Evolutionary conservation across 2,329 filamentous ascomycete genomes (phyloP).

Genomic region (Diaporthe destruens): DNA sequence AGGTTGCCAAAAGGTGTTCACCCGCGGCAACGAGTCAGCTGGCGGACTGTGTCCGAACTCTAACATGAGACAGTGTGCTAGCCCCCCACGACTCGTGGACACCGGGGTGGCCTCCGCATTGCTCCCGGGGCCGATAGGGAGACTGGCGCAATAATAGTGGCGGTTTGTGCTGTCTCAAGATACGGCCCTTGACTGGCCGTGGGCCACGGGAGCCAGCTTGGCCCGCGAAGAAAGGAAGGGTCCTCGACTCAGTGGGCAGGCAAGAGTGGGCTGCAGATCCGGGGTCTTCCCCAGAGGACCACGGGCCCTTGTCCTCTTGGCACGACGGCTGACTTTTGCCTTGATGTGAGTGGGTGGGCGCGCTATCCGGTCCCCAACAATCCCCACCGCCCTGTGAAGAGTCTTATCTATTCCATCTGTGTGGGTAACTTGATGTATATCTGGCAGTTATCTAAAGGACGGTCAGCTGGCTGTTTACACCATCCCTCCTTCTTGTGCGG

Average conservation of each 20-base stretch:
- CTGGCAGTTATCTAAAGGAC: conserved; percentile 34
- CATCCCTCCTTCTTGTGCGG: conserved; percentile 7
- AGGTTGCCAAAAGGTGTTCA: background rate
- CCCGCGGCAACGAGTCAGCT: conserved; percentile 35
- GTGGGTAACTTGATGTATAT: conserved; percentile 13
- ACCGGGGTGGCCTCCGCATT: background rate
- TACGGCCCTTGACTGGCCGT: background rate
- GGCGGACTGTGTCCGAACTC: conserved; percentile 17
- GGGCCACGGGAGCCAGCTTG: background rate
- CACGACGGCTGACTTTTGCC: conserved; percentile 13
- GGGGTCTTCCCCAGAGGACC: conserved; percentile 33
- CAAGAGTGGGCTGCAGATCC: conserved; percentile 26
- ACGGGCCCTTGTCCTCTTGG: conserved; percentile 14
- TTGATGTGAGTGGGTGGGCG: conserved; percentile 30
- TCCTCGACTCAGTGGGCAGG: conserved; percentile 13
- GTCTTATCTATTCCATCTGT: conserved; percentile 39
- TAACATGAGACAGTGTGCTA: conserved; percentile 23
- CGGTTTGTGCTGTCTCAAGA: conserved; percentile 20
- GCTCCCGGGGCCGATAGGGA: background rate
- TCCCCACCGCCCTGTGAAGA: conserved; percentile 8
- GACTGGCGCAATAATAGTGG: conserved; percentile 16
- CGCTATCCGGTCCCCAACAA: background rate
- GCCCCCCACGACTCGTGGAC: conserved; percentile 35
- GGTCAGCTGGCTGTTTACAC: conserved; percentile 27
- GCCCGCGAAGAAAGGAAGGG: conserved; percentile 5